Base-by-base conservation (phyloP, 306 rosid species). In the Vigna hirtella region DNA sequence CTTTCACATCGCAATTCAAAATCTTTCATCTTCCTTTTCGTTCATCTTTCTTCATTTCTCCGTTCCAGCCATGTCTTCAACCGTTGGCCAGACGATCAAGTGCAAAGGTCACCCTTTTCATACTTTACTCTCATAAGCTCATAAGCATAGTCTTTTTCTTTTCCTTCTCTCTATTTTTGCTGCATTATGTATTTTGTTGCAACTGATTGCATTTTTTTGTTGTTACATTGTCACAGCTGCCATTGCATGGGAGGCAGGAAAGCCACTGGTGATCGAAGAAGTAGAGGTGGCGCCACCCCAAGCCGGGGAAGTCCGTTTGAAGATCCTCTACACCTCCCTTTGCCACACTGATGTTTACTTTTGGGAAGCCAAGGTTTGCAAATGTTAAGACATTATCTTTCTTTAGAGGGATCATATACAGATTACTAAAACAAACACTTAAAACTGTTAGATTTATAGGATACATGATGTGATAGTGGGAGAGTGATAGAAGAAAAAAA, bases 291-390 rank as follows among this genome's bases (percentile, higher is more conserved):
- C 89, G 1, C 89, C 89, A 28, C 89, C 89, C 4, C 62, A 80
- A 56, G 79, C 86, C 12, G 86, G 86, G 32, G 89, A 86, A 83
- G 89, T 86, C 13, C 89, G 89, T 62, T 51, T 86, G 64, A 86
- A 83, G 81, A 86, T 86, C 74, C 89, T 80, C 67, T 83, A 28
- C 74, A 86, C 87, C 85, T 83, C 89, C 24, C 89, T 86, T 73
- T 86, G 89, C 81, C 89, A 86, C 51, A 86, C 89, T 38, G 87
- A 86, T 68, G 85, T 86, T 73, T 83, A 86, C 79, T 83, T 86
- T 76, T 86, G 87, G 89, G 89, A 86, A 77, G 85, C 87, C 38
- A 86, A 83, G 89, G 89, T 86, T 17, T 2, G 8, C 4, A 53
- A 6, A 6, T 53, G 28, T 4, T 67, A 2, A 20, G 47, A 30